phyloP scores from a whole-genome alignment of 139 green algal species.

The Spirogloea muscicola region DNA sequence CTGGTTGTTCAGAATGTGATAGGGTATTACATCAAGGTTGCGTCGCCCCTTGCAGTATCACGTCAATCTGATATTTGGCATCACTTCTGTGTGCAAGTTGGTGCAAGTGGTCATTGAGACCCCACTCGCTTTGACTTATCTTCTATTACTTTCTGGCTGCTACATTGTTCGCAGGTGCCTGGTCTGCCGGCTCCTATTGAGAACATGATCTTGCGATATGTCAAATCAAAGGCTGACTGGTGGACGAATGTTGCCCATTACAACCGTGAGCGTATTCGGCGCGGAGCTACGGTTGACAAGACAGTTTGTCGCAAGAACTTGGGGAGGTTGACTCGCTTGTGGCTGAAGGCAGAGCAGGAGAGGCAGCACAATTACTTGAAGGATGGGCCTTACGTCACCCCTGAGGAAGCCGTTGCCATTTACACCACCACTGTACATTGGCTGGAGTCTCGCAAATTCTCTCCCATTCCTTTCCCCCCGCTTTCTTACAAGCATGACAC shows the following conservation, averaged over 20 bases:
- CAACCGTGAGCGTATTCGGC: conserved; percentile 97
- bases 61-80: too few relatives aligned
- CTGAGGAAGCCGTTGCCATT: conserved; percentile 84
- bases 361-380: conserved; percentile 99
- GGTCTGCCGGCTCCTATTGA: conserved; percentile 95
- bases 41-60: too few relatives aligned
- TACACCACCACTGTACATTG: conserved; percentile 99
- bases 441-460: conserved; percentile 97
- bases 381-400: conserved; percentile 61
- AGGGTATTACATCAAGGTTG: too few relatives aligned
- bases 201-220: conserved; percentile 99
- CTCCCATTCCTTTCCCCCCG: conserved; percentile 95
- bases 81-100: too few relatives aligned
- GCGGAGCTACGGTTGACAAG: conserved; percentile 98
- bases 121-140: not conserved
- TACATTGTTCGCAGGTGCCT: too few relatives aligned
- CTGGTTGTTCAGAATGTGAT: too few relatives aligned
- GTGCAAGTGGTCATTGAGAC: too few relatives aligned
- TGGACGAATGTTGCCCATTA: conserved; percentile 99
- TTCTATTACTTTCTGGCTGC: conserved; percentile 96
- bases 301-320: conserved; percentile 99
- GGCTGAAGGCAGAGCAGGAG: conserved; percentile 97
- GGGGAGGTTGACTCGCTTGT: conserved; percentile 94
- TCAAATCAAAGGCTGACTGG: conserved; percentile 99
- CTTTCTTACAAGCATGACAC: conserved; percentile 99